Conservation (phyloP, 2,329 filamentous ascomycete species). For the Coleophoma crateriformis region DNA sequence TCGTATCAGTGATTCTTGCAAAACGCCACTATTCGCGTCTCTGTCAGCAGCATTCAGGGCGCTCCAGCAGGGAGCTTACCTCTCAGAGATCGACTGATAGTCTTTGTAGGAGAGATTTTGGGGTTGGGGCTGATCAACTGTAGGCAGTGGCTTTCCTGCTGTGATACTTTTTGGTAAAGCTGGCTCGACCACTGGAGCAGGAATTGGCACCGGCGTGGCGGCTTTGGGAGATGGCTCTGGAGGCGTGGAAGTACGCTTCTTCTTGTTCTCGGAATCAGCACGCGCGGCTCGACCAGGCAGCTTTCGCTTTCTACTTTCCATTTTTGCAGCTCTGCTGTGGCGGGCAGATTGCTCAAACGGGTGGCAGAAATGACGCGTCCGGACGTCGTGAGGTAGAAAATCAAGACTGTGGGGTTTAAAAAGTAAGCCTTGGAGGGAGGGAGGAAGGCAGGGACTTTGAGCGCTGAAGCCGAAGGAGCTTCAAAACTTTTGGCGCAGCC, state of each 20-base stretch:
- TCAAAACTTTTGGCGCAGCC: conserved; percentile 6
- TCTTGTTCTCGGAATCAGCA: conserved; percentile 54
- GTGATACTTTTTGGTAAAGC: conserved; percentile 57
- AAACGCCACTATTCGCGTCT: conserved; percentile 53
- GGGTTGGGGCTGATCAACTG: conserved; percentile 61
- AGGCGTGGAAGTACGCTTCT: conserved; percentile 46
- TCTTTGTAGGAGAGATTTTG: conserved; percentile 57
- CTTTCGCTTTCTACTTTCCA: conserved; percentile 62
- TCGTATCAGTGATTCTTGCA: conserved; percentile 66
- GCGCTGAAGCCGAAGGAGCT: conserved; percentile 8
- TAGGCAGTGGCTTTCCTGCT: conserved; percentile 65
- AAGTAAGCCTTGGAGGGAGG: conserved; percentile 6
- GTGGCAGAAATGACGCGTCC: conserved; percentile 17
- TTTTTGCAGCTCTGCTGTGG: conserved; percentile 23
- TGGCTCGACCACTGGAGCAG: conserved; percentile 25
- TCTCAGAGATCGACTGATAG: conserved; percentile 70
- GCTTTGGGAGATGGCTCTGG: conserved; percentile 45
- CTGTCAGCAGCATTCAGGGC: too few species aligned
- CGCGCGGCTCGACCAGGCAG: conserved; percentile 57
- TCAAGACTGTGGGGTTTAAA: conserved; percentile 2
- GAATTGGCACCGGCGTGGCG: conserved; percentile 32
- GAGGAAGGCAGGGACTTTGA: neutral
- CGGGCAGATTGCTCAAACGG: conserved; percentile 4
- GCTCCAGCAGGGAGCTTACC: conserved; percentile 35
- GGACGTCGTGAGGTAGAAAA: conserved; percentile 5